Percentiles rank a stretch among this genome's conserved stretches.
Conservation (phyloP, 1,139 yeast genomes). For the Yamadazyma spencermartinsiae region DNA sequence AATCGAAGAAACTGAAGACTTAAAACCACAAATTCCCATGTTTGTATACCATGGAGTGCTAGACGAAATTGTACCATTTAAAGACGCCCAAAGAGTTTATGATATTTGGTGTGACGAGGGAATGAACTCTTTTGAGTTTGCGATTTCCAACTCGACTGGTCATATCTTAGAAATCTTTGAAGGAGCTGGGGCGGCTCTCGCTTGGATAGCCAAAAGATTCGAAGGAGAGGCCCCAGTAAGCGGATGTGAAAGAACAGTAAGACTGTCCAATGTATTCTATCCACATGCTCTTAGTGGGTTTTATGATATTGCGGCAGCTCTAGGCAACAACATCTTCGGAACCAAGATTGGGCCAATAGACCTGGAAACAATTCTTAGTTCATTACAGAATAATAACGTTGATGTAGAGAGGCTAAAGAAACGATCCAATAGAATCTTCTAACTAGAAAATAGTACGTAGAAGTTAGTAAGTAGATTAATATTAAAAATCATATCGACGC, state of each 20-base stretch:
- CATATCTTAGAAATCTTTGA: constrained; percentile 26
- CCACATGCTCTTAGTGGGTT: constrained; percentile 19
- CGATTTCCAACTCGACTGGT: constrained; percentile 24
- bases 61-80: constrained; percentile 32
- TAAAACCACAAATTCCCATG: constrained; percentile 31
- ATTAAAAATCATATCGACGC: no score
- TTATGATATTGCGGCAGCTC: constrained; percentile 8
- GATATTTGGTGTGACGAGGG: constrained; percentile 35
- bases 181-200: constrained; percentile 32
- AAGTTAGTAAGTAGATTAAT: no score
- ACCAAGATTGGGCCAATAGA: constrained; percentile 12
- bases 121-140: constrained; percentile 28
- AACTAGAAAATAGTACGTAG: no score
- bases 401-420: constrained; percentile 2
- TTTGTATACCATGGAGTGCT: constrained; percentile 33
- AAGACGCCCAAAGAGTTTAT: constrained; percentile 25
- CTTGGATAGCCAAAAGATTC: constrained; percentile 24
- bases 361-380: background rate
- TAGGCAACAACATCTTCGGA: constrained; percentile 12
- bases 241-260: constrained; percentile 26
- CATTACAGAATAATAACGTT: background rate
- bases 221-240: constrained; percentile 23
- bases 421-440: no score
- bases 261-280: constrained; percentile 25
- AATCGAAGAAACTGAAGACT: constrained; percentile 12